Evolutionary conservation across 768 basidiomycete species (phyloP), one percentile per base, ranked within the genome.

Genomic region (Ramaria sp.): DNA sequence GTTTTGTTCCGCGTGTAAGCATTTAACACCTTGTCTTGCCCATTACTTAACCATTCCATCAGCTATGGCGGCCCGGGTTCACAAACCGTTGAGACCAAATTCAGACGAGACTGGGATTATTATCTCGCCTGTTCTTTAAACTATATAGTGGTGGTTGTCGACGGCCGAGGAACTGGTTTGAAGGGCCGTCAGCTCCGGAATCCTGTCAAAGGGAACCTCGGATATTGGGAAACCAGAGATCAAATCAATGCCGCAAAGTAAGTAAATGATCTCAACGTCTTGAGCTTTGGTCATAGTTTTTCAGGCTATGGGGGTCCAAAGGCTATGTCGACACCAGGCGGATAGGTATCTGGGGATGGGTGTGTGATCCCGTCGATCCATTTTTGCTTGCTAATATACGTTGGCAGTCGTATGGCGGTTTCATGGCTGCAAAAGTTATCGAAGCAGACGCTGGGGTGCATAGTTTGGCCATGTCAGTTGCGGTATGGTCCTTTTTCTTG

Each of bases 281-380:
- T 42, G 34, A 22, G 31, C 41, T 46, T 22, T 17, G 27, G 19
- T 45, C 20, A 31, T 33, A 37, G 3, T 37, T 13, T 13, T 51
- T 41, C 59, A 89, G 89, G 55, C 71, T 84, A 48, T 96, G 91
- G 89, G 89, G 86, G 2, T 76, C 82, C 61, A 90, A 88, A 69
- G 75, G 79, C 15, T 98, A 97, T 66, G 87, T 98, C 1, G 96
- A 99, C 68, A 75, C 81, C 39, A 82, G 80, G 67, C 76, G 92
- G 46, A 88, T 98, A 48, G 96, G 95, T 0, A 86, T 98, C 51
- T 97, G 94, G 94, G 96, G 96, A 43, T 98, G 96, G 95, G 91
- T 92, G 60, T 67, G 87, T 72, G 12, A 5, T 50, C 12, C 9
- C 43, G 34, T 50, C 39, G 4, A 49, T 39, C 0, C 48, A 57